Evolutionary conservation across 352 stramenopile species (phyloP), one percentile per base, ranked within the genome.

Genomic region (Albugo candida): DNA sequence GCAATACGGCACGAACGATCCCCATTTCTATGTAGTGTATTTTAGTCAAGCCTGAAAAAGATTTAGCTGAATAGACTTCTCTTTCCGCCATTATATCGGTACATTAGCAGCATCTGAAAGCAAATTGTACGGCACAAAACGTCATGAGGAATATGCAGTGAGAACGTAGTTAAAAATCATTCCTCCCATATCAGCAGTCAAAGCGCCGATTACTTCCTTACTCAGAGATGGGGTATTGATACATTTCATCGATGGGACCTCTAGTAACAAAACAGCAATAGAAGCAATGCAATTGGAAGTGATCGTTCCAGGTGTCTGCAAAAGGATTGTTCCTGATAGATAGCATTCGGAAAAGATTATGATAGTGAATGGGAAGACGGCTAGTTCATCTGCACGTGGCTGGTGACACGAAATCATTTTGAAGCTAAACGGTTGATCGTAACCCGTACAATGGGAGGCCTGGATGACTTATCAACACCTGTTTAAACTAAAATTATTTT

Each of bases 321-420:
- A 36, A 84, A 85, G 38, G 79, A 93, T 46, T 67, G 63, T 20
- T 92, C 88, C 41, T 74, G 92, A 17, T 79, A 81, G 31, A 51
- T 93, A 13, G 79, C 70, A 5, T 93, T 88, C 60, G 92, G 92
- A 63, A 88, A 86, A 45, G 81, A 93, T 49, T 93, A 92, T 48
- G 78, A 74, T 13, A 89, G 70, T 1, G 80, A 92, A 54, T 92
- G 79, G 78, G 67, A 81, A 54, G 54, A 91, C 36, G 76, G 79
- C 0, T 47, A 69, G 10, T 52, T 91, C 76, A 44, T 92, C 80
- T 2, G 80, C 89, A 53, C 77, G 80, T 6, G 76, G 89, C 45
- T 88, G 70, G 67, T 61, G 62, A 18, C 79, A 92, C 48, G 74
- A 88, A 36, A 69, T 92, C 34, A 60, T 63, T 41, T 91, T 76